Conservation (phyloP, 805 yeast species). For the Cyberlindnera maritima region DNA sequence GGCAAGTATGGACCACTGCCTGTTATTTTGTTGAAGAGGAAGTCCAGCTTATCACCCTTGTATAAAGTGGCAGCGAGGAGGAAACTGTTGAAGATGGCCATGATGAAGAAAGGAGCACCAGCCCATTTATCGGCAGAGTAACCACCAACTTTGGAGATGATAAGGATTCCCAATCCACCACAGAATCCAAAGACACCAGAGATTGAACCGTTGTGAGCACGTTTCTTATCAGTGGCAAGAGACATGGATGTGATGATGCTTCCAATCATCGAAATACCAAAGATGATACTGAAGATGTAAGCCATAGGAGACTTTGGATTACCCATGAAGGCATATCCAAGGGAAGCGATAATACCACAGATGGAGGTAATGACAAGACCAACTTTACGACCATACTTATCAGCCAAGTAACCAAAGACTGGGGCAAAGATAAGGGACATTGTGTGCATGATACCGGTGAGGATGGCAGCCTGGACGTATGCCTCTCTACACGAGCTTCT, state of each 20-base stretch:
- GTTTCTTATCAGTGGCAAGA: constrained; percentile 45
- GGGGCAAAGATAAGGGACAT: constrained; percentile 61
- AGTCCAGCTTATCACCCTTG: constrained; percentile 21
- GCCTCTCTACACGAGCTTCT: constrained; percentile 56
- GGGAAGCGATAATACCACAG: constrained; percentile 43
- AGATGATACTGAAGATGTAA: constrained; percentile 38
- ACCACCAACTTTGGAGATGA: constrained; percentile 63
- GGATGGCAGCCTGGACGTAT: constrained; percentile 60
- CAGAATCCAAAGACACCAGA: constrained; percentile 67
- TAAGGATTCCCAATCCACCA: constrained; percentile 66
- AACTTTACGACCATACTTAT: constrained; percentile 38
- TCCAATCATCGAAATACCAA: constrained; percentile 64
- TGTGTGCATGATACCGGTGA: constrained; percentile 65
- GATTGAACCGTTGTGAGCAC: constrained; percentile 55
- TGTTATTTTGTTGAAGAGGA: constrained; percentile 3
- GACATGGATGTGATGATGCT: constrained; percentile 63
- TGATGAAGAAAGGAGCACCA: constrained; percentile 56
- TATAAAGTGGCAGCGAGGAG: constrained; percentile 22
- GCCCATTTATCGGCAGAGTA: constrained; percentile 53
- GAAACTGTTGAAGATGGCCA: constrained; percentile 40
- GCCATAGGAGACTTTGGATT: constrained; percentile 36
- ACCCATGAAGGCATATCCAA: constrained; percentile 32
- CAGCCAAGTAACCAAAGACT: constrained; percentile 57
- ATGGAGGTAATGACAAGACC: constrained; percentile 38
- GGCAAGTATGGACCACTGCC: neutral